Conservation (phyloP, 805 yeast species). For the Candida maesae region DNA sequence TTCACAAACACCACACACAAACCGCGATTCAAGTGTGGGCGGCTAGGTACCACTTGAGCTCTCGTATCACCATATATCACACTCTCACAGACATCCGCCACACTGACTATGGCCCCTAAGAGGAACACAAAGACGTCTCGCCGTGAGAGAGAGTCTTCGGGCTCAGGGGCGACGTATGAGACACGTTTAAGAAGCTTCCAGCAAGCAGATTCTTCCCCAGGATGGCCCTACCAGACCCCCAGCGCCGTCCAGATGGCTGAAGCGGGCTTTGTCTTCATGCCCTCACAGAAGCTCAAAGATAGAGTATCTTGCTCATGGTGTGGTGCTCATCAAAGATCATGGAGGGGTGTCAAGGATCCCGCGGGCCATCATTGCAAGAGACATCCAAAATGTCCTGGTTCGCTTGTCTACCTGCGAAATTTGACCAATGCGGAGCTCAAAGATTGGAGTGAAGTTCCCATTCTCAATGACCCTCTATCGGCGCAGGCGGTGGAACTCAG, state of each 20-base stretch:
- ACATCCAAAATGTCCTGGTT: constrained; percentile 32
- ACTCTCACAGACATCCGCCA: too few species aligned
- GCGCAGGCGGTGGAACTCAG: constrained; percentile 33
- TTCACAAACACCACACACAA: too few species aligned
- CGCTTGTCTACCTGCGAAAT: constrained; percentile 25
- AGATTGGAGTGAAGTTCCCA: constrained; percentile 17
- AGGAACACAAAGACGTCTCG: too few species aligned
- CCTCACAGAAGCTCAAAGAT: constrained; percentile 45
- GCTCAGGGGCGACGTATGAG: background rate
- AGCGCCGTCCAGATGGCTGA: constrained; percentile 42
- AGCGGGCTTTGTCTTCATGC: constrained; percentile 61
- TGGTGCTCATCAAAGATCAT: constrained; percentile 48
- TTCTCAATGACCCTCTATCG: constrained; percentile 34
- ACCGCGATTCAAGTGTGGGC: too few species aligned
- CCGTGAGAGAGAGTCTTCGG: too few species aligned
- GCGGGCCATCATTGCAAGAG: constrained; percentile 39
- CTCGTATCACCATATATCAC: too few species aligned
- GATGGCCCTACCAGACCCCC: constrained; percentile 29
- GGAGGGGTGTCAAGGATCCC: constrained; percentile 53
- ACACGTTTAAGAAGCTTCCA: background rate
- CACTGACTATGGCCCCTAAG: too few species aligned
- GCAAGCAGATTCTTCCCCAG: background rate
- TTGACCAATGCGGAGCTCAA: constrained; percentile 17
- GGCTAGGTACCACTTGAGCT: too few species aligned
- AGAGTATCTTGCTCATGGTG: constrained; percentile 60